Conservation (phyloP, 352 stramenopile genomes). For the Peronosclerospora sorghi region DNA sequence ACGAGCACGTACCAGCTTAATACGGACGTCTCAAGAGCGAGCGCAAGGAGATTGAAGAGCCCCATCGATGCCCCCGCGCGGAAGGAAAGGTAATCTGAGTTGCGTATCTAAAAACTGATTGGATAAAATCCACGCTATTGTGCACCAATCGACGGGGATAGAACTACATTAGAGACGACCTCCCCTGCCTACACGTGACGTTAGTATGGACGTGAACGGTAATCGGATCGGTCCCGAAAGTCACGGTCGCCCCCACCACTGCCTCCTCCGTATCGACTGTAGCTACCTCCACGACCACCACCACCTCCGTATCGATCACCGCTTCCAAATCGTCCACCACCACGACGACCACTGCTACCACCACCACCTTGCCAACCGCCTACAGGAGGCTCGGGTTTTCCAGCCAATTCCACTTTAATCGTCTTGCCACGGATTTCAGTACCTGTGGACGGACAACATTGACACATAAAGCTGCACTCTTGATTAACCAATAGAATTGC, state of each 20-base stretch:
- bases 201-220: slow-evolving; percentile 56
- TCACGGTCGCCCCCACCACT: slow-evolving; percentile 25
- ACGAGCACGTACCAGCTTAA: slow-evolving; percentile 44
- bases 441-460: slow-evolving; percentile 18
- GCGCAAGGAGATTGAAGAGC: slow-evolving; percentile 51
- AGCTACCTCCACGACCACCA: slow-evolving; percentile 20
- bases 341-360: slow-evolving; percentile 24
- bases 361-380: slow-evolving; percentile 57
- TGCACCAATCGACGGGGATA: slow-evolving; percentile 11
- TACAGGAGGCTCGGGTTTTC: slow-evolving; percentile 68
- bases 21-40: slow-evolving; percentile 42
- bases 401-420: slow-evolving; percentile 78
- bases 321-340: slow-evolving; percentile 31
- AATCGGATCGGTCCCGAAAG: slow-evolving; percentile 37
- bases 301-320: slow-evolving; percentile 31
- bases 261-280: slow-evolving; percentile 19
- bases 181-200: slow-evolving; percentile 2
- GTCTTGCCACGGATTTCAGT: slow-evolving; percentile 66
- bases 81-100: slow-evolving; percentile 15
- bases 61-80: slow-evolving; percentile 29
- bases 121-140: slow-evolving; percentile 1
- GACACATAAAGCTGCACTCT: neutral
- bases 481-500: slow-evolving; percentile 1
- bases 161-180: slow-evolving; percentile 10
- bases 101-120: slow-evolving; percentile 8